Conservation (phyloP, 1,139 yeast species). For the Nakaseomyces kungkrabaensis region DNA sequence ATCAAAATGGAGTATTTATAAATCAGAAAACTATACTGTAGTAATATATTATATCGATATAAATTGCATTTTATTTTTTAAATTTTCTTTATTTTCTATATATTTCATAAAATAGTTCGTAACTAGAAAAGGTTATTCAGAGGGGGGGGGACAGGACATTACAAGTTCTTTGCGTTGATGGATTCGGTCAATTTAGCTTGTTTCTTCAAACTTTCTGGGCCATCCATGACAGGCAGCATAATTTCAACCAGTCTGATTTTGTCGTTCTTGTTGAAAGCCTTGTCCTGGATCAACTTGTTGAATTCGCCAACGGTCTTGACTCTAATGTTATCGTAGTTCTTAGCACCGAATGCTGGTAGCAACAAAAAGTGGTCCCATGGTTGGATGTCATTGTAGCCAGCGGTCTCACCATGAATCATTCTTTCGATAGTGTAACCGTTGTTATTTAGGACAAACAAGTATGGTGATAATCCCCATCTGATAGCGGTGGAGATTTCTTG, state of each 20-base stretch:
- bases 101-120: too few species aligned
- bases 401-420: slow-evolving; percentile 72
- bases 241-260: slow-evolving; percentile 71
- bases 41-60: background rate
- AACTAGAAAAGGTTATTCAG: too few species aligned
- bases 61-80: background rate
- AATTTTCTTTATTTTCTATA: background rate
- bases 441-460: slow-evolving; percentile 73
- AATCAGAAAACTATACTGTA: too few species aligned
- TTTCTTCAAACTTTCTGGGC: slow-evolving; percentile 58
- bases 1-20: background rate
- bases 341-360: slow-evolving; percentile 64
- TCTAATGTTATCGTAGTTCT: slow-evolving; percentile 38
- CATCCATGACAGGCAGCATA: slow-evolving; percentile 72
- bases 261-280: slow-evolving; percentile 37
- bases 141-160: slow-evolving; percentile 3
- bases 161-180: slow-evolving; percentile 37
- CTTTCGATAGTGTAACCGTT: slow-evolving; percentile 86
- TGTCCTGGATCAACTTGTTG: slow-evolving; percentile 44
- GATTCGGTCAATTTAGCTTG: slow-evolving; percentile 73
- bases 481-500: slow-evolving; percentile 81
- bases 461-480: slow-evolving; percentile 71
- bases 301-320: slow-evolving; percentile 59
- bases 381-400: slow-evolving; percentile 71
- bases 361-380: slow-evolving; percentile 68